Conservation (phyloP, 2,329 filamentous ascomycete species). For the Curvularia sp. region DNA sequence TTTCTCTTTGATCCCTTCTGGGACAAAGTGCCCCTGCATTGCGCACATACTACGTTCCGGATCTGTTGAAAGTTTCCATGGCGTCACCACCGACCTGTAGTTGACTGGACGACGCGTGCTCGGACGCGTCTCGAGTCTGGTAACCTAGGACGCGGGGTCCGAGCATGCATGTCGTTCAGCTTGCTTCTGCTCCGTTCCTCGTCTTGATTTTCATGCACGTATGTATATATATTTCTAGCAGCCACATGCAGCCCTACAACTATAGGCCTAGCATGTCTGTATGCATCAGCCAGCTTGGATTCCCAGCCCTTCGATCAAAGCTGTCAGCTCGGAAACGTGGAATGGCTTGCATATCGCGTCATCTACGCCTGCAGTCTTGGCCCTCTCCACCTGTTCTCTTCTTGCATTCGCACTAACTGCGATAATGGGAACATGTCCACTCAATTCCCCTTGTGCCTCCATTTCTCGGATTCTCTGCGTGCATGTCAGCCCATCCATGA, state of each 20-base stretch:
- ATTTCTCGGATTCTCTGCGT: constrained; percentile 29
- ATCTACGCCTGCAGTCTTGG: constrained; percentile 36
- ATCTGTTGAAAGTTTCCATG: constrained; percentile 5
- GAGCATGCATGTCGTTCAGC: background rate
- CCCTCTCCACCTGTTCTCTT: constrained; percentile 32
- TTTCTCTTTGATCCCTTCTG: background rate
- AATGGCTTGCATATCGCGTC: constrained; percentile 79
- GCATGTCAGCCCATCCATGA: constrained; percentile 39
- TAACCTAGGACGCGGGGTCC: constrained; percentile 2
- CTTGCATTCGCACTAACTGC: constrained; percentile 43
- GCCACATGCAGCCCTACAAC: background rate
- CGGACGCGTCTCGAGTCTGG: constrained; percentile 14
- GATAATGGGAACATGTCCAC: constrained; percentile 32
- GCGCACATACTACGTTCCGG: constrained; percentile 4
- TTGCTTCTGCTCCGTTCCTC: background rate
- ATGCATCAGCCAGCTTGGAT: background rate
- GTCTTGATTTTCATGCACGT: background rate
- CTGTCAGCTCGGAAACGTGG: constrained; percentile 25
- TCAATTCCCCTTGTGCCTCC: constrained; percentile 19
- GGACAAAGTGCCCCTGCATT: background rate
- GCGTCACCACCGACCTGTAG: constrained; percentile 3
- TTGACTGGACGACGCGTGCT: constrained; percentile 21
- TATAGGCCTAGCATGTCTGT: background rate
- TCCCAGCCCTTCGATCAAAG: constrained; percentile 5
- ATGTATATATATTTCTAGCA: background rate